Evolutionary conservation across 2,329 filamentous ascomycete species (phyloP).

Genomic region (Alternaria longipes): DNA sequence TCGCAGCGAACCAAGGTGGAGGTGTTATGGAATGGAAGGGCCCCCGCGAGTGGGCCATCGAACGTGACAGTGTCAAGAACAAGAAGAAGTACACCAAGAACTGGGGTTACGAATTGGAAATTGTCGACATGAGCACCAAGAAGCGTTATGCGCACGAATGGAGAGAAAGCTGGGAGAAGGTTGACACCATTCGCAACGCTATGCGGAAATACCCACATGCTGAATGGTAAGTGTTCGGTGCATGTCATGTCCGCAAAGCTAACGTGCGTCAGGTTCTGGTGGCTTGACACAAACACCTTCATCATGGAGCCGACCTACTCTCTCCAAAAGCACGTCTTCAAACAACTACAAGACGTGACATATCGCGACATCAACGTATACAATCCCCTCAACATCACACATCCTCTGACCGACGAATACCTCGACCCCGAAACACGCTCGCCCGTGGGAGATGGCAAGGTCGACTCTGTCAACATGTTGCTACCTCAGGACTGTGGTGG

Average conservation of each 20-base stretch:
- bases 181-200: constrained; percentile 87
- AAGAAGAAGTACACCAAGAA: constrained; percentile 85
- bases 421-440: constrained; percentile 80
- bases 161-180: constrained; percentile 99
- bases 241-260: constrained; percentile 24
- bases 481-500: constrained; percentile 93
- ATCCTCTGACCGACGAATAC: constrained; percentile 77
- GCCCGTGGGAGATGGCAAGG: constrained; percentile 76
- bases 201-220: constrained; percentile 94
- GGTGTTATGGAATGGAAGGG: constrained; percentile 99
- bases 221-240: constrained; percentile 77
- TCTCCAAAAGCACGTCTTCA: constrained; percentile 89
- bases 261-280: constrained; percentile 87
- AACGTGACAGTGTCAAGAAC: constrained; percentile 93
- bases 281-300: constrained; percentile 96
- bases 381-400: constrained; percentile 92
- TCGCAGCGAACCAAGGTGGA: constrained; percentile 92
- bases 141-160: constrained; percentile 99
- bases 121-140: constrained; percentile 98
- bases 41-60: constrained; percentile 95
- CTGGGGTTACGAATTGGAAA: constrained; percentile 96
- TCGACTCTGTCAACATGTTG: constrained; percentile 84
- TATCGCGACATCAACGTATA: constrained; percentile 97
- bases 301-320: constrained; percentile 96
- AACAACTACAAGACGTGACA: constrained; percentile 74